Percentiles rank a stretch among this genome's conserved stretches.
phyloP scores from a whole-genome alignment of 805 yeast genomes.

The Wickerhamiella sorbophila region DNA sequence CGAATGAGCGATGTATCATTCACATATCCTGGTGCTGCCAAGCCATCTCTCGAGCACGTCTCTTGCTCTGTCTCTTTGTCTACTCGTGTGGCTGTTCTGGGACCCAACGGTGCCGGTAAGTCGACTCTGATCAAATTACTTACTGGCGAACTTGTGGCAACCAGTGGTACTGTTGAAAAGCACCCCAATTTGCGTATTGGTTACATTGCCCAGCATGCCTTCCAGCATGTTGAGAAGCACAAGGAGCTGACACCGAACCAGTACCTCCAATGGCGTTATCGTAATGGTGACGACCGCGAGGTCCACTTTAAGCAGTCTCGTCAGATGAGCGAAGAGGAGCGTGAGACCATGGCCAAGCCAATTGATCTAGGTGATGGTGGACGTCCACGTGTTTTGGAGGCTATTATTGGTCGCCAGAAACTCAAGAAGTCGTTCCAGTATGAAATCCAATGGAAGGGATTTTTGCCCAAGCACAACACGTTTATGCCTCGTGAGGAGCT shows the following conservation, averaged over 20 bases:
- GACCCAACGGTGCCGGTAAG: conserved; percentile 99
- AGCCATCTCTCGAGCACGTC: conserved; percentile 85
- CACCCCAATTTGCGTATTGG: conserved; percentile 98
- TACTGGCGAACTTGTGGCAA: conserved; percentile 92
- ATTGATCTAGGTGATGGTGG: conserved; percentile 75
- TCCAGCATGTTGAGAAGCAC: conserved; percentile 93
- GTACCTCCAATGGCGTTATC: conserved; percentile 95
- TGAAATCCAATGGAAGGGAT: conserved; percentile 85
- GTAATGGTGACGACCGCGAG: conserved; percentile 96
- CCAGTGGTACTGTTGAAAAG: conserved; percentile 82
- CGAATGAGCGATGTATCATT: conserved; percentile 93
- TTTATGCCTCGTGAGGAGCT: conserved; percentile 81
- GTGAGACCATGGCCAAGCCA: conserved; percentile 59
- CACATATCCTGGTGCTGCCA: conserved; percentile 98
- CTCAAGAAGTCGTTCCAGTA: conserved; percentile 93
- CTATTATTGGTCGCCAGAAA: conserved; percentile 94
- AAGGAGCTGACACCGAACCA: conserved; percentile 97
- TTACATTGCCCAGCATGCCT: conserved; percentile 96
- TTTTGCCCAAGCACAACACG: conserved; percentile 86
- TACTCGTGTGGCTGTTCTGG: conserved; percentile 99
- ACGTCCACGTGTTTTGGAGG: conserved; percentile 81
- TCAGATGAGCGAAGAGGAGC: conserved; percentile 66
- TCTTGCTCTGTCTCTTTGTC: conserved; percentile 98
- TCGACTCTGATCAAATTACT: conserved; percentile 96
- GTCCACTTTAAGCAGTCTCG: conserved; percentile 86